A percentile compares a stretch with the other conserved stretches of the same genome.
Conservation (phyloP, 2,329 filamentous ascomycete species). For the Fusarium pilosicola region DNA sequence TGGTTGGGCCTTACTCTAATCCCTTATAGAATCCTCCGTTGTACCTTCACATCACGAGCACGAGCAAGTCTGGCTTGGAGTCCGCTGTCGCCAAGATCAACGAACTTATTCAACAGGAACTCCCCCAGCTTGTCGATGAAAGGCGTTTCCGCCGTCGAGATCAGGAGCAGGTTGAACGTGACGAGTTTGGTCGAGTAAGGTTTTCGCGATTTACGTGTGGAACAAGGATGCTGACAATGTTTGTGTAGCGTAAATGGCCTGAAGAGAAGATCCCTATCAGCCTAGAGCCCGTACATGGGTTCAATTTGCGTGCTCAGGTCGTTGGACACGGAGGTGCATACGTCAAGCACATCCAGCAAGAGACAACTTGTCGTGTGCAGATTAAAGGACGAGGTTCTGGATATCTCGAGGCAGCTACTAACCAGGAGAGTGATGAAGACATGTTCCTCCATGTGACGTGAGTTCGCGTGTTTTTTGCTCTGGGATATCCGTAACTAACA, state of each 20-base stretch:
- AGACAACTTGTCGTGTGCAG: constrained; percentile 94
- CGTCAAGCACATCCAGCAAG: constrained; percentile 97
- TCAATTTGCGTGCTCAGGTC: constrained; percentile 95
- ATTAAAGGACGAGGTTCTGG: constrained; percentile 97
- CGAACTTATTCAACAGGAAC: constrained; percentile 94
- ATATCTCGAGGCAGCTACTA: constrained; percentile 90
- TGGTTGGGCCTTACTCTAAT: not conserved
- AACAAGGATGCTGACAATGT: constrained; percentile 22
- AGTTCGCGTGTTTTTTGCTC: constrained; percentile 45
- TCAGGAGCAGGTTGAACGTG: constrained; percentile 82
- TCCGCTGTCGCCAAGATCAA: constrained; percentile 88
- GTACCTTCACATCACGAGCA: constrained; percentile 95
- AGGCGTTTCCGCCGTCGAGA: constrained; percentile 88
- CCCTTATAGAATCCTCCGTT: constrained; percentile 81
- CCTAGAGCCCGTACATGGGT: constrained; percentile 90
- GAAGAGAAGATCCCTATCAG: constrained; percentile 93
- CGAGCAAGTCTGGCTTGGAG: constrained; percentile 89
- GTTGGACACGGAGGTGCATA: constrained; percentile 94
- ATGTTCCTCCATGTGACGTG: constrained; percentile 98
- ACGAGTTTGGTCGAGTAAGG: constrained; percentile 87
- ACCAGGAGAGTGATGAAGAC: constrained; percentile 89
- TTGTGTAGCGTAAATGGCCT: constrained; percentile 92
- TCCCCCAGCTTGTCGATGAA: constrained; percentile 95
- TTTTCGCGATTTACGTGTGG: not conserved
- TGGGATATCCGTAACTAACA: constrained; percentile 46